These are phyloP conservation scores for Tulasnella sp. DNA, from an alignment of 768 basidiomycete genomes.

Conservation along the genomic window DNA sequence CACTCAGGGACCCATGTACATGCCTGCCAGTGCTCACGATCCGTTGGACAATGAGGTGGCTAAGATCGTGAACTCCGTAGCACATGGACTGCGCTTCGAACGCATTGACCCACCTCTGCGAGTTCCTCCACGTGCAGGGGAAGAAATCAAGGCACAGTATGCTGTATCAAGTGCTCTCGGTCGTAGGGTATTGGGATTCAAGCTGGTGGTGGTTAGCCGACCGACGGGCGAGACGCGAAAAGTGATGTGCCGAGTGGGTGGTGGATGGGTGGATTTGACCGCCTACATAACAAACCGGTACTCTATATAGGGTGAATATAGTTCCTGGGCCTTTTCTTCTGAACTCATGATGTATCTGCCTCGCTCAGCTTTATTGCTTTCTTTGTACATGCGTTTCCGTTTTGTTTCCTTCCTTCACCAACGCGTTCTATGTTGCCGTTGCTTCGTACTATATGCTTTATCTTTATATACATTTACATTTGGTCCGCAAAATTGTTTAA, in stretches of 20 bases:
- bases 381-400: neutral
- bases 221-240: constrained; percentile 60
- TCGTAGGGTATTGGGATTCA: constrained; percentile 71
- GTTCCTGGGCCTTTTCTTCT: neutral
- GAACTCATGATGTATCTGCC: neutral
- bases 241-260: constrained; percentile 88
- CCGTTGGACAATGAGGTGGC: constrained; percentile 82
- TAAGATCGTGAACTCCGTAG: constrained; percentile 63
- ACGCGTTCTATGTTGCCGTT: neutral
- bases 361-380: neutral
- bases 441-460: constrained; percentile 1
- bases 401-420: neutral
- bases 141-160: constrained; percentile 81
- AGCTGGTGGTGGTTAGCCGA: constrained; percentile 72
- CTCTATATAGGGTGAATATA: neutral
- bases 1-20: constrained; percentile 57
- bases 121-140: constrained; percentile 60
- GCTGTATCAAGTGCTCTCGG: constrained; percentile 69
- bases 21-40: constrained; percentile 62
- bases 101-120: constrained; percentile 75
- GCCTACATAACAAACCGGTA: constrained; percentile 20
- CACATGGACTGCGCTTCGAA: constrained; percentile 72
- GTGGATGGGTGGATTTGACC: constrained; percentile 46
- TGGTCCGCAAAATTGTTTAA: neutral
- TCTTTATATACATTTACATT: constrained; percentile 11